These are phyloP conservation scores for Cutaneotrichosporon mucoides DNA, from an alignment of 1,284 basidiomycete genomes.

Conservation along the genomic window DNA sequence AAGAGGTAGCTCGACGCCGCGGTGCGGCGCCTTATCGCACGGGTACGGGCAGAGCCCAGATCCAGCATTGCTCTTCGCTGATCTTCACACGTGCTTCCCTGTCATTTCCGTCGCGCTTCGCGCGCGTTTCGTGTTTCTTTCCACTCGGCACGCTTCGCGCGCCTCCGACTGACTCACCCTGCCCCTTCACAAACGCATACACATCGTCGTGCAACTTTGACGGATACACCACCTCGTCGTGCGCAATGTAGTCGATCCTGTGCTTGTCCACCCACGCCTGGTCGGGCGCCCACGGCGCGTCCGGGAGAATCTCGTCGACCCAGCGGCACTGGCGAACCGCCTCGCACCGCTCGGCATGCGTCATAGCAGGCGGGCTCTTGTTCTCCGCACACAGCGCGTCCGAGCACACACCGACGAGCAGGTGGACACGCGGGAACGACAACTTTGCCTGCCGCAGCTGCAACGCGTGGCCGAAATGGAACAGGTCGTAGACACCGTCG, in stretches of 20 bases:
- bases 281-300: slow-evolving; percentile 88
- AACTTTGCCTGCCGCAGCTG: slow-evolving; percentile 93
- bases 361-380: slow-evolving; percentile 79
- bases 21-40: no score
- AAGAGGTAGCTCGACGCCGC: no score
- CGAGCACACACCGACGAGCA: slow-evolving; percentile 84
- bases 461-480: slow-evolving; percentile 82
- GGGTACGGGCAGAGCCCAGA: no score
- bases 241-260: slow-evolving; percentile 92
- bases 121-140: no score
- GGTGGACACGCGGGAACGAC: slow-evolving; percentile 80
- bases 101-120: no score
- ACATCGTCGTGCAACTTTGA: slow-evolving; percentile 74
- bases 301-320: slow-evolving; percentile 94
- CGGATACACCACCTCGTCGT: slow-evolving; percentile 83
- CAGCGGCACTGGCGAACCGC: slow-evolving; percentile 88
- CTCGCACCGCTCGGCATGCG: slow-evolving; percentile 83
- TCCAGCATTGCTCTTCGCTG: no score
- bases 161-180: slow-evolving; percentile 55
- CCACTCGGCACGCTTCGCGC: no score
- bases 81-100: no score
- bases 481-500: slow-evolving; percentile 92
- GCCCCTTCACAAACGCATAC: slow-evolving; percentile 73
- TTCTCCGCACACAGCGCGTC: slow-evolving; percentile 71
- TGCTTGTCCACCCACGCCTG: slow-evolving; percentile 75